Evolutionary conservation across 1,284 basidiomycete genomes (phyloP).

Genomic region (Fomes fomentarius): DNA sequence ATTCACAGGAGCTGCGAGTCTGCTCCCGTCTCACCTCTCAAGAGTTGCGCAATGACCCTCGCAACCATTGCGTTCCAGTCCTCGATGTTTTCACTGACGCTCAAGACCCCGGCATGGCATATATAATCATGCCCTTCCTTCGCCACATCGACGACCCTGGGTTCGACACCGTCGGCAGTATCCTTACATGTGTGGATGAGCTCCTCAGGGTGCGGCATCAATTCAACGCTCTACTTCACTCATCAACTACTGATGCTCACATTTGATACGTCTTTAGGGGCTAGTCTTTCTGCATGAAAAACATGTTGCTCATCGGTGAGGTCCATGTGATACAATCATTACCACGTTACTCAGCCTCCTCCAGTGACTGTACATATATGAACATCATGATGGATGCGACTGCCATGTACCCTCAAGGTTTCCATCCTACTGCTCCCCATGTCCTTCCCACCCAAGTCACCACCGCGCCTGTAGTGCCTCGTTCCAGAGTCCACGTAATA

Average conservation of each 20-base stretch:
- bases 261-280: background rate
- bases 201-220: slow-evolving; percentile 23
- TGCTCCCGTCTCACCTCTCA: slow-evolving; percentile 16
- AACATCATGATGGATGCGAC: slow-evolving; percentile 34
- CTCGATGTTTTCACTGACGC: slow-evolving; percentile 31
- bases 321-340: background rate
- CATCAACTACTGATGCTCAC: too few relatives aligned
- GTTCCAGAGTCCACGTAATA: background rate
- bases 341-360: background rate
- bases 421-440: slow-evolving; percentile 21
- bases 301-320: slow-evolving; percentile 33
- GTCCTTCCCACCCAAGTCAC: too few relatives aligned
- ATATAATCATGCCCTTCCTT: slow-evolving; percentile 36
- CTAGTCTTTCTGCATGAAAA: background rate
- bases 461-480: background rate
- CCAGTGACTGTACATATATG: slow-evolving; percentile 24
- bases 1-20: slow-evolving; percentile 25
- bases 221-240: too few relatives aligned
- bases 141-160: slow-evolving; percentile 25
- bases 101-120: slow-evolving; percentile 13
- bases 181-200: slow-evolving; percentile 31
- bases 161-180: slow-evolving; percentile 27
- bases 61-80: slow-evolving; percentile 37
- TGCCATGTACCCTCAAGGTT: slow-evolving; percentile 27
- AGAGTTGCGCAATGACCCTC: slow-evolving; percentile 21